phyloP scores from a whole-genome alignment of 2,329 filamentous ascomycete species.

The Alternaria brassicicola region DNA sequence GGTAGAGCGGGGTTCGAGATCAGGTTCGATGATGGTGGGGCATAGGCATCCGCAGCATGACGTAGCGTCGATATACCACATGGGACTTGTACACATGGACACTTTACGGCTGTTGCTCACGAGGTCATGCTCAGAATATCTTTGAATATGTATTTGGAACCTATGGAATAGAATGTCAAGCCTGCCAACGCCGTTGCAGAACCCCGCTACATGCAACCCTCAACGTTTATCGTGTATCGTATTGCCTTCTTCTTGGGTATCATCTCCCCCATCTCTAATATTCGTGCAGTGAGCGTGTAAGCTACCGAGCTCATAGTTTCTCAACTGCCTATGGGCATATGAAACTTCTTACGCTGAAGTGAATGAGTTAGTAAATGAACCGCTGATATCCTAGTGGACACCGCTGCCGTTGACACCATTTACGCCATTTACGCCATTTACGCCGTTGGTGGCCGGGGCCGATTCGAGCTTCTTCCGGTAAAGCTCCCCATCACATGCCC shows the following conservation, averaged over 20 bases:
- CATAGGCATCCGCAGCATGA: conserved; percentile 18
- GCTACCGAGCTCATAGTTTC: not conserved
- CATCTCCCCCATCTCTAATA: not conserved
- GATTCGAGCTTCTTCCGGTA: conserved; percentile 69
- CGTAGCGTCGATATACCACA: not conserved
- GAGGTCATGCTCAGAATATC: not conserved
- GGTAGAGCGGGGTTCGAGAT: conserved; percentile 17
- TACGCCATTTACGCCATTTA: conserved; percentile 25
- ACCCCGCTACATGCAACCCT: not conserved
- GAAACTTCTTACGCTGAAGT: not conserved
- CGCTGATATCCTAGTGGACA: not conserved
- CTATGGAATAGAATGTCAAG: not conserved
- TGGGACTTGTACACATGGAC: not conserved
- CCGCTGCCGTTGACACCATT: conserved; percentile 17
- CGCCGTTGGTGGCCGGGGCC: conserved; percentile 20
- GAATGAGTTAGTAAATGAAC: not conserved
- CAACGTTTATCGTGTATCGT: conserved; percentile 1
- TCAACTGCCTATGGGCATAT: not conserved
- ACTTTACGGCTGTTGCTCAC: not conserved
- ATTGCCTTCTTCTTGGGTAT: not conserved
- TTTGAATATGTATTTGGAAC: not conserved
- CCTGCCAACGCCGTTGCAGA: not conserved
- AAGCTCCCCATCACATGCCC: conserved; percentile 77
- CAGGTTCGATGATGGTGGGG: conserved; percentile 18
- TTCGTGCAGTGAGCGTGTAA: not conserved